Base-by-base conservation (phyloP, 441 rosid species). In the Daphne laureola region DNA sequence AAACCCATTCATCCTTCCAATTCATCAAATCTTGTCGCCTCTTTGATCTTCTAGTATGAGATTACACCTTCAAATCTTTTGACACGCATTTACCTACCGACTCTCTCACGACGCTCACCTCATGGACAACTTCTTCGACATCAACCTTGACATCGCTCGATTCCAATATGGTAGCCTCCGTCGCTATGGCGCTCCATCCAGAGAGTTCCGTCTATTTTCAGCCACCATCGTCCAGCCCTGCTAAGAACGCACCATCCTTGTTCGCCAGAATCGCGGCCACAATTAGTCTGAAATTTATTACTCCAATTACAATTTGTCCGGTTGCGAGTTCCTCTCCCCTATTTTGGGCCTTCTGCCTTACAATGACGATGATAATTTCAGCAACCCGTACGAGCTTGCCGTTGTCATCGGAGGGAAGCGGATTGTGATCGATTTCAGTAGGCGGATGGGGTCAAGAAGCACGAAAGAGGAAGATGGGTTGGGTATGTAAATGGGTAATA, bases 131-230 rank as follows among this genome's bases (percentile, higher is more conserved):
- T 78, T 91, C 71, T 85, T 96, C 0, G 86, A 87, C 52, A 78
- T 87, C 67, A 59, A 67, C 46, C 87, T 82, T 12, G 80, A 82
- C 14, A 62, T 81, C 0, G 90, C 67, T 17, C 82, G 75, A 74
- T 79, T 78, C 57, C 75, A 95, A 55, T 91, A 96, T 23, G 96
- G 98, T 44, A 87, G 98, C 60, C 75, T 91, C 35, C 69, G 71
- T 42, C 64, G 92, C 62, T 87, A 91, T 48, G 96, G 96, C 0
- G 92, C 92, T 0, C 79, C 51, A 55, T 52, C 87, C 17, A 78
- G 80, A 56, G 96, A 91, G 68, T 85, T 91, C 67, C 80, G 72
- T 56, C 67, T 91, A 18, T 82, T 83, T 2, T 65, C 69, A 12
- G 96, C 95, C 0, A 81, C 82, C 3, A 73, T 51, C 0, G 73